A percentile compares a stretch with the other conserved stretches of the same genome.
Conservation (phyloP, 305 asterid species). For the Solanum hybrid region DNA sequence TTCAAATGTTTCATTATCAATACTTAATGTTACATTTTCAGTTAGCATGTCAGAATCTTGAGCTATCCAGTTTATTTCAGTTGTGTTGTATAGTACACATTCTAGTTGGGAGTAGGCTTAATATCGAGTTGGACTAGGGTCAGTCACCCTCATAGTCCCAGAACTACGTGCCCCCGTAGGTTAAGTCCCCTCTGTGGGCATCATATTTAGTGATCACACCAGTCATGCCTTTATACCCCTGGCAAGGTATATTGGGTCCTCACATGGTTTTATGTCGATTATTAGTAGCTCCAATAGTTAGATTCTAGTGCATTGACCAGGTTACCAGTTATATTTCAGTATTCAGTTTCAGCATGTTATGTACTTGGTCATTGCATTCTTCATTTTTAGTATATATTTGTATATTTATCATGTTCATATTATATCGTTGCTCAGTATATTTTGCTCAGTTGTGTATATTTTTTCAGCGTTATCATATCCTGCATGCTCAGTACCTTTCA, state of each 20-base stretch:
- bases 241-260: not conserved
- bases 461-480: not conserved
- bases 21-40: not conserved
- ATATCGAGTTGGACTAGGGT: not conserved
- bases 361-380: not conserved
- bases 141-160: not conserved
- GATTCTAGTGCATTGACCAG: not conserved
- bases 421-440: no score
- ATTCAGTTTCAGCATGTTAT: not conserved
- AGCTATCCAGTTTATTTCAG: not conserved
- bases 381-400: not conserved
- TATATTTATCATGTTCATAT: not conserved
- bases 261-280: not conserved
- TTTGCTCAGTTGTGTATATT: no score
- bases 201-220: not conserved
- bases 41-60: not conserved
- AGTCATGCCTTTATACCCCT: not conserved
- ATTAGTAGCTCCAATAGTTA: not conserved
- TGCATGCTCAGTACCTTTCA: not conserved
- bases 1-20: not conserved
- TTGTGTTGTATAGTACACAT: not conserved
- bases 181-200: not conserved
- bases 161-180: not conserved
- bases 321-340: not conserved
- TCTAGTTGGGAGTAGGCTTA: not conserved